A percentile compares a stretch with the other conserved stretches of the same genome.
Conservation (phyloP, 176 grass and related monocot genomes). For the Tillandsia fasciculata region DNA sequence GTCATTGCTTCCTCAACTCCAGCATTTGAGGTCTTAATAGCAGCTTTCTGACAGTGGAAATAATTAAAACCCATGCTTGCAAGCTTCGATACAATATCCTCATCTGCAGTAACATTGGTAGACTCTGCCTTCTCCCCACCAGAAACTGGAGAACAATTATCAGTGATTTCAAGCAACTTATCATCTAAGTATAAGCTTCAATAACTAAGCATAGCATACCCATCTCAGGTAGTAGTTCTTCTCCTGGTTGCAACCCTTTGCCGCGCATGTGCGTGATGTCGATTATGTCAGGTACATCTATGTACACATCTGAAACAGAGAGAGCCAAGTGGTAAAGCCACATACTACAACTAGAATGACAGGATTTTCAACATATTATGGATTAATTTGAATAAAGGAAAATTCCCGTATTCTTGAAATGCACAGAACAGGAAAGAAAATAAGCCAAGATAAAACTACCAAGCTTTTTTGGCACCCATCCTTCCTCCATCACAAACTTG, state of each 20-base stretch:
- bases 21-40: conserved; percentile 76
- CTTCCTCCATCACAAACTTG: conserved; percentile 93
- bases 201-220: conserved; percentile 26
- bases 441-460: conserved; percentile 27
- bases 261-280: conserved; percentile 90
- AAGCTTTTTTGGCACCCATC: conserved; percentile 98
- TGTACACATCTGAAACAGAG: conserved; percentile 73
- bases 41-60: conserved; percentile 90
- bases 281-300: conserved; percentile 85
- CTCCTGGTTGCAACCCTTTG: conserved; percentile 85
- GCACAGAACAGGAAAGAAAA: neutral
- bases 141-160: conserved; percentile 33
- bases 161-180: neutral
- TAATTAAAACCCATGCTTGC: conserved; percentile 94
- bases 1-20: conserved; percentile 94
- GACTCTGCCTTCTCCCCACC: conserved; percentile 32
- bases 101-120: conserved; percentile 40
- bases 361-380: neutral
- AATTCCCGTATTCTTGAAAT: too few species aligned
- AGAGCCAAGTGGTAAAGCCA: conserved; percentile 10
- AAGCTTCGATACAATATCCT: conserved; percentile 88
- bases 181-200: neutral
- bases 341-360: neutral
- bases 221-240: conserved; percentile 84
- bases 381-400: neutral